Evolutionary conservation across 805 yeast genomes (phyloP), one percentile per base, ranked within the genome.

Genomic region (Saccharomycopsis sp.): DNA sequence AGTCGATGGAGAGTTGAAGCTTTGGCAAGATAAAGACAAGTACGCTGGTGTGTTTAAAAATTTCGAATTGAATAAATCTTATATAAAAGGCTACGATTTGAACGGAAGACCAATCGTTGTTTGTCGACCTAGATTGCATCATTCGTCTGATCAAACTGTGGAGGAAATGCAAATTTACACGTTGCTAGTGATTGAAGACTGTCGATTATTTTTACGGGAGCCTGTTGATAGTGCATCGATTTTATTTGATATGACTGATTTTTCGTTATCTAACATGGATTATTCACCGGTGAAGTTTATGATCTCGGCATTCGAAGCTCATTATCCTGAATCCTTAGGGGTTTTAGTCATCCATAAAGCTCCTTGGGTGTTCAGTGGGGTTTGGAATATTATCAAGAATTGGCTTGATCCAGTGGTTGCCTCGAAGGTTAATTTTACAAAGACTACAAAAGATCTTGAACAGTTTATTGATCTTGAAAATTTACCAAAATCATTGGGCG

Each of bases 361-460:
- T 0, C 98, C 98, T 22, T 88, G 97, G 97, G 77, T 93, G 44
- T 93, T 93, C 67, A 78, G 85, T 41, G 90, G 96, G 20, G 85
- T 90, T 48, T 93, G 98, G 97, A 83, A 81, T 54, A 77, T 90
- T 54, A 79, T 93, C 56, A 87, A 86, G 62, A 80, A 81, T 55
- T 90, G 97, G 97, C 70, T 90, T 46, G 97, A 93, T 60, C 97
- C 97, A 2, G 96, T 86, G 20, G 97, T 90, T 44, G 95, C 96
- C 0, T 72, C 90, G 21, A 90, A 90, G 64, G 86, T 93, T 55
- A 75, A 77, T 36, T 93, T 90, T 65, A 85, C 96, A 20, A 82
- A 84, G 57, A 70, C 69, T 52, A 60, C 67, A 21, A 74, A 77
- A 45, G 97, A 93, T 45, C 64, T 90, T 55, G 68, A 67, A 38